Evolutionary conservation across 2,329 filamentous ascomycete species (phyloP), one percentile per base, ranked within the genome.

Genomic region (Xylaria hypoxylon): DNA sequence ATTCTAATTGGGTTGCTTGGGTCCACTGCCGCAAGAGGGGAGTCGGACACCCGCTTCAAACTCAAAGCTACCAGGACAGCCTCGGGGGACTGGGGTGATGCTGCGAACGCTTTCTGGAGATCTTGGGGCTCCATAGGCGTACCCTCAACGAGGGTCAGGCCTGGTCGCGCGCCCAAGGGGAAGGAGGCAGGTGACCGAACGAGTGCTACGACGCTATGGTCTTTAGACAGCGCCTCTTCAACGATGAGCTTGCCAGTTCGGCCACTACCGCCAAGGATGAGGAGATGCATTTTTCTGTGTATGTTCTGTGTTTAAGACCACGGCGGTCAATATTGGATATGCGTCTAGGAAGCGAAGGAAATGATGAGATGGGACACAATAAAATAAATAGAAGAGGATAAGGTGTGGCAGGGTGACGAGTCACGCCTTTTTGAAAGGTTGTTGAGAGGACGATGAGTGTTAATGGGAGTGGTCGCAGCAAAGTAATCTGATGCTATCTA

Each of bases 1-100:
- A 87, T 75, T 3, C 80, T 77, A 0, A 78, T 77, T 0, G 83
- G 80, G 0, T 79, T 78, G 10, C 81, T 78, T 0, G 80, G 76
- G 3, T 79, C 58, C 17, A 64, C 62, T 15, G 69, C 76, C 1
- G 84, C 74, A 70, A 86, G 86, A 2, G 82, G 85, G 48, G 77
- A 83, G 59, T 84, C 82, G 31, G 76, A 79, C 4, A 75, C 75
- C 26, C 84, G 80, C 3, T 79, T 78, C 1, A 84, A 81, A 66
- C 79, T 82, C 11, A 88, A 81, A 0, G 86, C 82, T 19, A 83
- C 76, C 50, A 87, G 75, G 28, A 87, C 77, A 4, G 80, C 81
- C 53, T 79, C 72, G 8, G 73, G 73, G 7, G 53, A 53, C 0
- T 5, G 33, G 2, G 73, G 67, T 2, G 73, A 70, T n/a, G 72